These are phyloP conservation scores for Fraxinus floribunda DNA, from an alignment of 305 asterid genomes.

Conservation along the genomic window DNA sequence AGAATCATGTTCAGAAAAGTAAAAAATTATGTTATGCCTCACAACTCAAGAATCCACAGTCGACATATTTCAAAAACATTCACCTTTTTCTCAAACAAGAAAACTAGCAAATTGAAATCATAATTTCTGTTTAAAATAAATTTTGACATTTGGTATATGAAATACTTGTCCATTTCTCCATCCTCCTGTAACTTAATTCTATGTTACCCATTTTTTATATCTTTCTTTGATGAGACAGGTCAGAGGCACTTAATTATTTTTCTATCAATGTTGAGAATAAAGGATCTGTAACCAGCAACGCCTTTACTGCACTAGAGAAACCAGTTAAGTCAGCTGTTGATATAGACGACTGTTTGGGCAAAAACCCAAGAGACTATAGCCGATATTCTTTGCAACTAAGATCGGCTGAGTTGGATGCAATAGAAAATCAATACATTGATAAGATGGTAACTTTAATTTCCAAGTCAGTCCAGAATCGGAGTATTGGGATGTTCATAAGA, in stretches of 20 bases:
- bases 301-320: not conserved
- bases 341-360: not conserved
- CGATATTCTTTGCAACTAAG: constrained; percentile 10
- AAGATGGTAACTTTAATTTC: not conserved
- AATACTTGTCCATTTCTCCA: not conserved
- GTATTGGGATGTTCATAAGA: not conserved
- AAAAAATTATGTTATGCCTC: not conserved
- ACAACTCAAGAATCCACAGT: not conserved
- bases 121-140: not conserved
- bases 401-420: not conserved
- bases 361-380: not conserved
- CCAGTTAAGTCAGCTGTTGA: constrained; percentile 13
- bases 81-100: not conserved
- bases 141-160: not conserved
- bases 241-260: not conserved
- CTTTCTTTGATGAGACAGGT: not conserved
- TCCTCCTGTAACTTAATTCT: not conserved
- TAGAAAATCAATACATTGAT: not conserved
- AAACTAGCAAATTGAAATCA: not conserved
- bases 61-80: not conserved
- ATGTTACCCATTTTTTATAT: not conserved
- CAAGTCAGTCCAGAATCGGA: not conserved
- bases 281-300: not conserved
- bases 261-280: not conserved
- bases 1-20: not conserved